Percentiles rank a stretch among this genome's conserved stretches.
These are phyloP conservation scores for Phytopythium delawarense DNA, from an alignment of 352 stramenopile genomes.

Conservation along the genomic window DNA sequence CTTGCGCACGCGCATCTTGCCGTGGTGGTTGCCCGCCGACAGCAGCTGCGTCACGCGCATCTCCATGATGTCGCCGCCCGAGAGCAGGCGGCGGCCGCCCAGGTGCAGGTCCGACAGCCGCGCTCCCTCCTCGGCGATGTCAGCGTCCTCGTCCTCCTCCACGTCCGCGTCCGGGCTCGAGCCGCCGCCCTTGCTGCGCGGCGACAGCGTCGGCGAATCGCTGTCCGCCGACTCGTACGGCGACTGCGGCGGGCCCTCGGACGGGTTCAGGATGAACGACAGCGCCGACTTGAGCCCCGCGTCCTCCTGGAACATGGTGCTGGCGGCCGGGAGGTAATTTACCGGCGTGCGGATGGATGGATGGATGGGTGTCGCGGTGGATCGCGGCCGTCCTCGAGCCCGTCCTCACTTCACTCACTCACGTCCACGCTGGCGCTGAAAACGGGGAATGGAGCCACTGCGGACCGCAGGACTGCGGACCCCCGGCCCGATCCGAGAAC, in stretches of 20 bases:
- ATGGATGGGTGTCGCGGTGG: no score
- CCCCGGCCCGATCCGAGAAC: neutral
- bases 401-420: no score
- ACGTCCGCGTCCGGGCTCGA: constrained; percentile 25
- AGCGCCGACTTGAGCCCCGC: constrained; percentile 46
- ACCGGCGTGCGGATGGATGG: neutral
- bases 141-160: constrained; percentile 27
- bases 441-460: neutral
- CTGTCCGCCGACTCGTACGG: constrained; percentile 12
- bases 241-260: constrained; percentile 14
- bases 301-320: constrained; percentile 28
- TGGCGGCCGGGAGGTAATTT: neutral
- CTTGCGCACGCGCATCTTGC: constrained; percentile 68
- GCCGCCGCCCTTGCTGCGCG: constrained; percentile 33
- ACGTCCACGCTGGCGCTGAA: neutral
- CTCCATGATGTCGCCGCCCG: constrained; percentile 42
- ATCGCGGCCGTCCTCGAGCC: neutral
- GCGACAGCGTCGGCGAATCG: constrained; percentile 39
- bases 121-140: constrained; percentile 18
- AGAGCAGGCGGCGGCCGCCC: constrained; percentile 48
- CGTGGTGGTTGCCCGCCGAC: constrained; percentile 49
- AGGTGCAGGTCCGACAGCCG: constrained; percentile 38
- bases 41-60: constrained; percentile 56
- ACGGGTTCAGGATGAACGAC: constrained; percentile 74
- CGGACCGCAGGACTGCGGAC: neutral